These are phyloP conservation scores for Marasmius fiardii DNA, from an alignment of 1,284 basidiomycete species.

Conservation along the genomic window DNA sequence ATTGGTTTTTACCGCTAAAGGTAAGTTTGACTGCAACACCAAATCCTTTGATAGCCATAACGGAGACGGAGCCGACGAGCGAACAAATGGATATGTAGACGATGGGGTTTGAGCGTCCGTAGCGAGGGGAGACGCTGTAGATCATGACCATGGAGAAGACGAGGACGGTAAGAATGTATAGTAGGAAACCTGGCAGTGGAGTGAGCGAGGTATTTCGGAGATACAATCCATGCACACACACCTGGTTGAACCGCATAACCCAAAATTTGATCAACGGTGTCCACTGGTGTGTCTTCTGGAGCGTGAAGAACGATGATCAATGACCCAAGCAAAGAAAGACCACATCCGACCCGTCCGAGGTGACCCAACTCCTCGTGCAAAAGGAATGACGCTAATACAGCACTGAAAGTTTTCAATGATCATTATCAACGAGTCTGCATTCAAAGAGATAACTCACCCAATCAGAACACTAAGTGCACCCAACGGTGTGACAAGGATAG, in stretches of 20 bases:
- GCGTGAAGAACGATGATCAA: conserved; percentile 96
- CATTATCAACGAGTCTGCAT: conserved; percentile 14
- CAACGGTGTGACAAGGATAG: conserved; percentile 94
- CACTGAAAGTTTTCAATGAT: conserved; percentile 43
- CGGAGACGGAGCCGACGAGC: conserved; percentile 72
- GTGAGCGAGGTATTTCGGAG: neutral
- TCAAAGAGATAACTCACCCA: conserved; percentile 55
- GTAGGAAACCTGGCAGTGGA: conserved; percentile 66
- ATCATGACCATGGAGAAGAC: conserved; percentile 87
- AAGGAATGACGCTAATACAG: conserved; percentile 90
- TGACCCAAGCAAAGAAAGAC: conserved; percentile 88
- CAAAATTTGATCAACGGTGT: conserved; percentile 94
- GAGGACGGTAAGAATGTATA: conserved; percentile 86
- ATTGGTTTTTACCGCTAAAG: conserved; percentile 92
- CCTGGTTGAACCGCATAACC: conserved; percentile 89
- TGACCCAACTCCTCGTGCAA: conserved; percentile 94
- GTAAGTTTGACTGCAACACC: conserved; percentile 92
- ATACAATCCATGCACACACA: conserved; percentile 30
- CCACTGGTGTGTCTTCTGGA: conserved; percentile 91
- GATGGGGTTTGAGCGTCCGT: conserved; percentile 86
- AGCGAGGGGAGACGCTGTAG: conserved; percentile 80
- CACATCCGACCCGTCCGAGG: conserved; percentile 90
- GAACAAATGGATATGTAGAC: conserved; percentile 96
- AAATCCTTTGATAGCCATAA: conserved; percentile 88
- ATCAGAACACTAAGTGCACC: conserved; percentile 97